These are phyloP conservation scores for Lojkania enalia DNA, from an alignment of 2,329 filamentous ascomycete species.

Conservation along the genomic window DNA sequence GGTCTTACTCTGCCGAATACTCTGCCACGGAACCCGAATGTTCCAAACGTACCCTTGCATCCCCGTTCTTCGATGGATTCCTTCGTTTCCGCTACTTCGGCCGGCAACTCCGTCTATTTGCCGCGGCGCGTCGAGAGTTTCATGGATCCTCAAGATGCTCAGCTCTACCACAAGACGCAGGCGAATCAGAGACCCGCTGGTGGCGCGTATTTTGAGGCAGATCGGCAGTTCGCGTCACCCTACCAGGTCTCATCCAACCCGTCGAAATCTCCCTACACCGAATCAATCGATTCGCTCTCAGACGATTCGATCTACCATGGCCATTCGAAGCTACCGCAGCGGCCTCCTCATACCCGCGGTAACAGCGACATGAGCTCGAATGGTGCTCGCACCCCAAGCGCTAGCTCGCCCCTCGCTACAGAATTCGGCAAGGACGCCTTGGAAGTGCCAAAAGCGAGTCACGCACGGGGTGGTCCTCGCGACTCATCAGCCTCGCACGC, in stretches of 20 bases:
- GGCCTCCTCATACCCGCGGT: conserved; percentile 26
- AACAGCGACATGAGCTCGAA: conserved; percentile 25
- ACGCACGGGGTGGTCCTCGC: conserved; percentile 18
- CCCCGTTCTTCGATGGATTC: conserved; percentile 70
- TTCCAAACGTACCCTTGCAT: conserved; percentile 54
- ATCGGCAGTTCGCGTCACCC: conserved; percentile 26
- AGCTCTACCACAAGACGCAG: conserved; percentile 72
- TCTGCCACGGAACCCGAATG: conserved; percentile 50
- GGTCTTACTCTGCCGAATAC: conserved; percentile 59
- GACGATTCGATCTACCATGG: conserved; percentile 40
- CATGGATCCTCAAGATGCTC: conserved; percentile 76
- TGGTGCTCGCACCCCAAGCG: conserved; percentile 19
- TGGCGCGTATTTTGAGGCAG: conserved; percentile 47
- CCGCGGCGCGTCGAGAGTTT: conserved; percentile 73
- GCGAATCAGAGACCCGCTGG: conserved; percentile 49
- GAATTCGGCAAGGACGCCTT: conserved; percentile 29
- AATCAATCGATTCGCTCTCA: conserved; percentile 42
- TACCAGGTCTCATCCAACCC: conserved; percentile 25
- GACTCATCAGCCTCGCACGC: conserved; percentile 14
- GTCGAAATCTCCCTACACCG: conserved; percentile 35
- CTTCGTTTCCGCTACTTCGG: conserved; percentile 60
- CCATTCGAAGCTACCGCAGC: conserved; percentile 27
- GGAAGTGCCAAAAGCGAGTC: conserved; percentile 36
- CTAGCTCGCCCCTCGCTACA: conserved; percentile 37
- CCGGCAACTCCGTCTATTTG: conserved; percentile 64